Evolutionary conservation across 2,329 filamentous ascomycete genomes (phyloP), one percentile per base, ranked within the genome.

Genomic region (Coniochaeta sp.): DNA sequence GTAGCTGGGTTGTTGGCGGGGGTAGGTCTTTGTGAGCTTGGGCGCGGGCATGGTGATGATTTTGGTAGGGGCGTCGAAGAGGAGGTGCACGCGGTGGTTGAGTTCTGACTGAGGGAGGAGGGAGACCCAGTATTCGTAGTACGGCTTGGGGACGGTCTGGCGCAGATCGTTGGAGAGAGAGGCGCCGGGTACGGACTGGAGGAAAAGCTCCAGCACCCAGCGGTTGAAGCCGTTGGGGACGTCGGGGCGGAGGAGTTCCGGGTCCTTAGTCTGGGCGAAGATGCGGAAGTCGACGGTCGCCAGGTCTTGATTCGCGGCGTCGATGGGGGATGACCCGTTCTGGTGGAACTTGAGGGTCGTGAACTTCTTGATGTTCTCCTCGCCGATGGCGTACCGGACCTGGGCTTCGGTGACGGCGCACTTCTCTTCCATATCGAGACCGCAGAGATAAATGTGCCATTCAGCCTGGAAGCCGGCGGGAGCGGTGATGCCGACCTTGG

Each of bases 181-280:
- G 14, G 56, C 59, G 28, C 60, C 60, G 6, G 58, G 60, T 45
- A 51, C 55, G 27, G 53, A 55, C 53, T 61, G 58, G 24, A 63
- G 53, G 50, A 61, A 58, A 42, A 52, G 56, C 16, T 57, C 57
- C 52, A 61, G 55, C 52, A 51, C 52, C 53, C 54, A 54, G 6
- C 61, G 56, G 52, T 56, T 56, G 55, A 63, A 60, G 3, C 38
- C 38, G 33, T 38, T 38, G 12, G 38, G 38, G 2, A 31, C 45
- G 26, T 47, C 45, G 7, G 18, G 26, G 16, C n/a, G n/a, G 24
- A 47, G 26, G 6, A 31, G 26, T 13, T 60, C 64, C 3, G 63
- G 63, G 31, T 65, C 60, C 51, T 55, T 62, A 12, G 71, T 71
- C 57, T 79, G 69, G 1, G 64, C 64, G 54, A 67, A 66, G 52